A percentile compares a stretch with the other conserved stretches of the same genome.
phyloP scores from a whole-genome alignment of 176 grass and related monocot species.

The Puccinellia tenuiflora region DNA sequence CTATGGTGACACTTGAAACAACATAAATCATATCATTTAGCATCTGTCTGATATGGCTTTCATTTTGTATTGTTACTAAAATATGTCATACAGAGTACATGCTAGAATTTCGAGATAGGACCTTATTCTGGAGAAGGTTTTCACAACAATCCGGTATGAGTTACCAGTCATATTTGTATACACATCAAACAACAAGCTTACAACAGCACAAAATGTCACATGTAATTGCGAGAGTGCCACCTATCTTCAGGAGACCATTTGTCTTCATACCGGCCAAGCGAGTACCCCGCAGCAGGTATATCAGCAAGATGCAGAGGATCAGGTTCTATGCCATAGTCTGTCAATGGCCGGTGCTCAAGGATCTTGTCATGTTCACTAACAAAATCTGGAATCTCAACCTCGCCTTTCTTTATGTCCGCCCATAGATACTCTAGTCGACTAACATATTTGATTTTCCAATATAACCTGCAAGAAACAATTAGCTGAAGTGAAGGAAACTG shows the following conservation, averaged over 20 bases:
- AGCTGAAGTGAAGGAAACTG: not conserved
- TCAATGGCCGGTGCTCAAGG: conserved; percentile 91
- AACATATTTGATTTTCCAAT: conserved; percentile 98
- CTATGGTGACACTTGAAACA: not conserved
- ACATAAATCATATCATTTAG: not conserved
- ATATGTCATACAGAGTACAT: not conserved
- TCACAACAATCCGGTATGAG: not conserved
- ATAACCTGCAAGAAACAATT: conserved; percentile 47
- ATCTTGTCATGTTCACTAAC: conserved; percentile 66
- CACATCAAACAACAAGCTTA: not conserved
- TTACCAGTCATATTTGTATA: not conserved
- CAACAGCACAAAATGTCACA: conserved; percentile 29
- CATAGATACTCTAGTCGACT: conserved; percentile 85
- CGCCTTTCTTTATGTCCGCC: conserved; percentile 68
- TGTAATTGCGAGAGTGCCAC: conserved; percentile 47
- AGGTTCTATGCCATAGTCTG: conserved; percentile 95
- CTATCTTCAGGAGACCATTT: conserved; percentile 68
- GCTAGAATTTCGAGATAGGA: not conserved
- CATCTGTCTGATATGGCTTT: not conserved
- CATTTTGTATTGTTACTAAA: not conserved
- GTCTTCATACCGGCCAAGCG: conserved; percentile 61
- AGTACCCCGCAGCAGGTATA: conserved; percentile 57
- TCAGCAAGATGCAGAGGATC: conserved; percentile 72
- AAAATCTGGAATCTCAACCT: conserved; percentile 93
- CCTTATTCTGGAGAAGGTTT: not conserved